Evolutionary conservation across 1,284 basidiomycete genomes (phyloP).

Genomic region (Leccinum subfulvum): DNA sequence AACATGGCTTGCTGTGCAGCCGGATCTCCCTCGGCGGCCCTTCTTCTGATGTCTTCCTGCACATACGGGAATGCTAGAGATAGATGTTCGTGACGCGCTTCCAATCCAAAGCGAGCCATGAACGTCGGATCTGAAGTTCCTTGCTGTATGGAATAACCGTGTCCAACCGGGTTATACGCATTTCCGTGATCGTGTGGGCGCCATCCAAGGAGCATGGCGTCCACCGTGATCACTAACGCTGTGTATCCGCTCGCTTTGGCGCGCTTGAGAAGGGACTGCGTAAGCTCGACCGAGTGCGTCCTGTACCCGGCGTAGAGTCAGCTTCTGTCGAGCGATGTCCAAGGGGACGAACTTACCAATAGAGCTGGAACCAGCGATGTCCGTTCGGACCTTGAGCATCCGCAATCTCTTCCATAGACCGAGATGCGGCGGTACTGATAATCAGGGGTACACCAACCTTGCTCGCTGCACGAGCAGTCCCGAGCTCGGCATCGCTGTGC

Average conservation of each 20-base stretch:
- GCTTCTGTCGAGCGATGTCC: background rate
- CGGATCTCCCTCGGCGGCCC: slow-evolving; percentile 45
- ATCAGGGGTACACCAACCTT: slow-evolving; percentile 67
- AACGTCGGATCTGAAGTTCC: slow-evolving; percentile 71
- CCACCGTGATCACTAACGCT: slow-evolving; percentile 68
- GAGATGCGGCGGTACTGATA: slow-evolving; percentile 69
- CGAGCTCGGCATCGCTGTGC: slow-evolving; percentile 67
- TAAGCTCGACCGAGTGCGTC: slow-evolving; percentile 62
- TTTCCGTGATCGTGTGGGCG: slow-evolving; percentile 62
- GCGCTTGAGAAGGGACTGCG: slow-evolving; percentile 60
- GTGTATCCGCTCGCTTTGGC: slow-evolving; percentile 66
- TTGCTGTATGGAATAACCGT: slow-evolving; percentile 59
- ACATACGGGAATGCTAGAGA: slow-evolving; percentile 57
- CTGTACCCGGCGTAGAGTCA: slow-evolving; percentile 25
- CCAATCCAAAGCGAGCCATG: slow-evolving; percentile 50
- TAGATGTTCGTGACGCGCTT: slow-evolving; percentile 44
- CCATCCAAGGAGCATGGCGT: slow-evolving; percentile 68
- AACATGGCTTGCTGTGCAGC: slow-evolving; percentile 40
- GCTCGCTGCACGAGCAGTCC: slow-evolving; percentile 62
- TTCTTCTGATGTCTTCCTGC: slow-evolving; percentile 40
- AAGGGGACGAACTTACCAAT: slow-evolving; percentile 47
- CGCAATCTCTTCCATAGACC: slow-evolving; percentile 73
- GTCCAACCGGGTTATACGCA: slow-evolving; percentile 61
- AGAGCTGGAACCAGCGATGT: slow-evolving; percentile 78
- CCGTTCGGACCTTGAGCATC: slow-evolving; percentile 56